A percentile compares a stretch with the other conserved stretches of the same genome.
These are phyloP conservation scores for Gymnopilus junonius DNA, from an alignment of 768 basidiomycete species.

Conservation along the genomic window DNA sequence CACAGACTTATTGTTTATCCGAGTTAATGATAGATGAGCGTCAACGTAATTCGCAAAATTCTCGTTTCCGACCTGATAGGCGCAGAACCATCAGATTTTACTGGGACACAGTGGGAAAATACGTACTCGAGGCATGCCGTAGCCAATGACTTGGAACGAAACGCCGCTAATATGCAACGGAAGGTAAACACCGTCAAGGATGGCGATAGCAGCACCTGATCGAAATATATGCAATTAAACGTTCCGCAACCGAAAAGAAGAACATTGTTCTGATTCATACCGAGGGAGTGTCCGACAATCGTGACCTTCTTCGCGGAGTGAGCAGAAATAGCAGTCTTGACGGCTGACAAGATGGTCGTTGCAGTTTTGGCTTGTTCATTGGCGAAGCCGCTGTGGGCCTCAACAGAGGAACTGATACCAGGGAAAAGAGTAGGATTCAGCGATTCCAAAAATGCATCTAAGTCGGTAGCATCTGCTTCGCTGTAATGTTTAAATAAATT, in stretches of 20 bases:
- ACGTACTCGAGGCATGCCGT: slow-evolving; percentile 44
- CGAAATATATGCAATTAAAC: background rate
- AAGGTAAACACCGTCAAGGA: slow-evolving; percentile 58
- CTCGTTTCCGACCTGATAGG: slow-evolving; percentile 52
- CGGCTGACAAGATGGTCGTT: slow-evolving; percentile 44
- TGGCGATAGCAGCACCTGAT: slow-evolving; percentile 52
- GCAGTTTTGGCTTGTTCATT: slow-evolving; percentile 38
- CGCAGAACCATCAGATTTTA: background rate
- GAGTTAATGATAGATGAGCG: slow-evolving; percentile 47
- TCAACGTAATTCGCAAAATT: slow-evolving; percentile 65
- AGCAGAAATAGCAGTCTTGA: slow-evolving; percentile 39
- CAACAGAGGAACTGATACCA: slow-evolving; percentile 46
- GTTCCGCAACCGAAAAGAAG: background rate
- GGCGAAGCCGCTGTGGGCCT: slow-evolving; percentile 61
- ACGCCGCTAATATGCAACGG: slow-evolving; percentile 45
- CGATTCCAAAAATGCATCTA: slow-evolving; percentile 39
- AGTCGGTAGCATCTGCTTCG: slow-evolving; percentile 17
- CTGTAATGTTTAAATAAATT: background rate
- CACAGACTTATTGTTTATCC: slow-evolving; percentile 59
- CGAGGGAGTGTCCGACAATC: slow-evolving; percentile 53
- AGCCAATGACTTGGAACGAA: slow-evolving; percentile 35
- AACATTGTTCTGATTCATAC: slow-evolving; percentile 13
- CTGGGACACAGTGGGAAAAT: background rate
- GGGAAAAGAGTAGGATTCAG: slow-evolving; percentile 58
- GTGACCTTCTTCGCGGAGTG: slow-evolving; percentile 42